Conservation (phyloP, 164 flowering plant genomes). For the Kalanchoe fedtschenkoi region DNA sequence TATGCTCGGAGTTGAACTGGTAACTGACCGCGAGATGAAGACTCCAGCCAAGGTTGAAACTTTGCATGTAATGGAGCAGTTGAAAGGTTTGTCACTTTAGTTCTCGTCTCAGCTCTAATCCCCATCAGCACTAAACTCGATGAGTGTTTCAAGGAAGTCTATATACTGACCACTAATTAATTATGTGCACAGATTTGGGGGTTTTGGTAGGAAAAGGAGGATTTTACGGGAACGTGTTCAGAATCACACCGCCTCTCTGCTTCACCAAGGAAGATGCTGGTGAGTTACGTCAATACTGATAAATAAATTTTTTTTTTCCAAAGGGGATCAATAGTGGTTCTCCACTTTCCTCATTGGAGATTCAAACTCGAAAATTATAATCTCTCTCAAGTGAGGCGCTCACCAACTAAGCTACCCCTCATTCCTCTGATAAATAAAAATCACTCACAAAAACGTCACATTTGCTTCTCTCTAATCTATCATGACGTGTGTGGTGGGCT, state of each 20-base stretch:
- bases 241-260: constrained; percentile 95
- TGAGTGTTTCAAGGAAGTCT: background rate
- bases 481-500: too few species aligned
- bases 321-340: too few species aligned
- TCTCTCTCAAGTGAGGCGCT: too few species aligned
- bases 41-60: constrained; percentile 84
- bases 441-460: background rate
- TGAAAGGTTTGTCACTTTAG: constrained; percentile 60
- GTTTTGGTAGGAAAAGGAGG: constrained; percentile 90
- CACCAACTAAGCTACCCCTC: too few species aligned
- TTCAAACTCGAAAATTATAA: too few species aligned
- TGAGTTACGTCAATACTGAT: constrained; percentile 10
- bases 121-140: background rate
- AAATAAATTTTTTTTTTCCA: too few species aligned
- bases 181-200: constrained; percentile 48
- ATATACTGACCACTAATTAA: background rate
- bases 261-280: constrained; percentile 91
- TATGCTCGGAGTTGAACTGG: constrained; percentile 90
- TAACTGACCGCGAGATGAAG: constrained; percentile 63
- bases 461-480: too few species aligned
- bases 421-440: too few species aligned
- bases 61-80: constrained; percentile 67
- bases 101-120: background rate
- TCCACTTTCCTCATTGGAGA: too few species aligned
- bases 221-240: constrained; percentile 73